Percentiles rank a stretch among this genome's conserved stretches.
Conservation (phyloP, 2,329 filamentous ascomycete species). For the Fusarium sp. region DNA sequence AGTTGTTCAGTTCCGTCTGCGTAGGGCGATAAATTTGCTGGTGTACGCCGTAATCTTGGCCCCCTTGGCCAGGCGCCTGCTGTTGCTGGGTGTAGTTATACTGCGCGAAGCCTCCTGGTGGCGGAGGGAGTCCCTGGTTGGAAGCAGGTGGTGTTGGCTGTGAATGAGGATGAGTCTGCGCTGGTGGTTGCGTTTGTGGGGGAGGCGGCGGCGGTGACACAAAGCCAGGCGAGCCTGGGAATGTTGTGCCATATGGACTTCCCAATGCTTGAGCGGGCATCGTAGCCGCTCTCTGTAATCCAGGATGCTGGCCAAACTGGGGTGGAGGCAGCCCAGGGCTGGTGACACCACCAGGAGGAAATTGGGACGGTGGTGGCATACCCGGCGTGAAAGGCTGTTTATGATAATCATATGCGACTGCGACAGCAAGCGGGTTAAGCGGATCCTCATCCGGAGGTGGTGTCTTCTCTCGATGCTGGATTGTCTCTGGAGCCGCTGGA, state of each 20-base stretch:
- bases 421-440: slow-evolving; percentile 65
- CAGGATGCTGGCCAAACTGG: slow-evolving; percentile 57
- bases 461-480: slow-evolving; percentile 80
- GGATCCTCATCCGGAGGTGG: slow-evolving; percentile 75
- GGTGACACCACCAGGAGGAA: slow-evolving; percentile 55
- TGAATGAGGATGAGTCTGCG: slow-evolving; percentile 43
- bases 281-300: slow-evolving; percentile 58
- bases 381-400: slow-evolving; percentile 62
- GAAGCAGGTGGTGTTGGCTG: slow-evolving; percentile 48
- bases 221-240: slow-evolving; percentile 56
- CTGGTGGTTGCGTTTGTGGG: slow-evolving; percentile 46
- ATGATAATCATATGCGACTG: slow-evolving; percentile 65
- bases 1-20: slow-evolving; percentile 63
- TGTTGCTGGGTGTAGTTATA: slow-evolving; percentile 55
- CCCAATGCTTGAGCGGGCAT: slow-evolving; percentile 58
- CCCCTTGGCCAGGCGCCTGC: slow-evolving; percentile 35
- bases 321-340: slow-evolving; percentile 55
- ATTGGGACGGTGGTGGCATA: slow-evolving; percentile 58
- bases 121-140: slow-evolving; percentile 50
- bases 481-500: slow-evolving; percentile 75
- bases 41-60: slow-evolving; percentile 67
- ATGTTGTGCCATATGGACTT: slow-evolving; percentile 57
- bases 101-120: slow-evolving; percentile 65
- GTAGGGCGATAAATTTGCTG: slow-evolving; percentile 75
- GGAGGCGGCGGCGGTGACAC: slow-evolving; percentile 47